These are phyloP conservation scores for Tylopilus sp. DNA, from an alignment of 1,284 basidiomycete species.

Conservation along the genomic window DNA sequence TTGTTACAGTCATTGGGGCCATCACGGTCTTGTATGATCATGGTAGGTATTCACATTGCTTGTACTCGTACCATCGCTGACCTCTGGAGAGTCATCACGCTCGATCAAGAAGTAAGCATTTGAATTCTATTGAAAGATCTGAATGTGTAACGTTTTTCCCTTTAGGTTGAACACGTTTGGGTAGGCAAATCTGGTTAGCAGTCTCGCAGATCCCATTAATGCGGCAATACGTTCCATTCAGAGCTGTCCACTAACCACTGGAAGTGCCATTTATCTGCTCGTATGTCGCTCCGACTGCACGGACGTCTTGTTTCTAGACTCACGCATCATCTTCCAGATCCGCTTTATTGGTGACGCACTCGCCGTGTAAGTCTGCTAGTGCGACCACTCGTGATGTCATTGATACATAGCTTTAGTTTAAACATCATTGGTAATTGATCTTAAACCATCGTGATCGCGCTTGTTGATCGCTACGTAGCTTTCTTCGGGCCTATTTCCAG, in stretches of 20 bases:
- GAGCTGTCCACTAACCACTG: constrained; percentile 7
- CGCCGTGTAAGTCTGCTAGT: constrained; percentile 22
- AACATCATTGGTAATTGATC: constrained; percentile 18
- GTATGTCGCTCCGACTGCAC: constrained; percentile 9
- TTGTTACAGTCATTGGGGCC: no score
- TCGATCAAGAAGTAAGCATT: constrained; percentile 21
- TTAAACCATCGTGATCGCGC: rapidly evolving
- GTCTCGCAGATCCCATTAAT: no score
- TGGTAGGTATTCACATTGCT: no score
- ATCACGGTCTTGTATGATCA: no score
- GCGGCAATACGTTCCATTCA: neutral
- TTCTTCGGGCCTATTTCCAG: constrained; percentile 19
- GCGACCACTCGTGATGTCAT: neutral
- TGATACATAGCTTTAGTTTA: constrained; percentile 13
- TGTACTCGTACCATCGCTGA: no score
- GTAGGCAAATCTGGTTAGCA: constrained; percentile 3
- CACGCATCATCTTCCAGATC: constrained; percentile 15
- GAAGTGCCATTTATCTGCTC: constrained; percentile 26
- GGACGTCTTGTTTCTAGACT: no score
- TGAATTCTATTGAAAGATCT: neutral
- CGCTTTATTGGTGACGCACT: constrained; percentile 33
- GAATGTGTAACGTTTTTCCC: neutral
- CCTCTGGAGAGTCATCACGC: constrained; percentile 2
- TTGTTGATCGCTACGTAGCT: constrained; percentile 12
- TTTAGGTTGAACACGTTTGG: constrained; percentile 30